Base-by-base conservation (phyloP, 2,329 filamentous ascomycete species). In the Pseudogymnoascus sp. region DNA sequence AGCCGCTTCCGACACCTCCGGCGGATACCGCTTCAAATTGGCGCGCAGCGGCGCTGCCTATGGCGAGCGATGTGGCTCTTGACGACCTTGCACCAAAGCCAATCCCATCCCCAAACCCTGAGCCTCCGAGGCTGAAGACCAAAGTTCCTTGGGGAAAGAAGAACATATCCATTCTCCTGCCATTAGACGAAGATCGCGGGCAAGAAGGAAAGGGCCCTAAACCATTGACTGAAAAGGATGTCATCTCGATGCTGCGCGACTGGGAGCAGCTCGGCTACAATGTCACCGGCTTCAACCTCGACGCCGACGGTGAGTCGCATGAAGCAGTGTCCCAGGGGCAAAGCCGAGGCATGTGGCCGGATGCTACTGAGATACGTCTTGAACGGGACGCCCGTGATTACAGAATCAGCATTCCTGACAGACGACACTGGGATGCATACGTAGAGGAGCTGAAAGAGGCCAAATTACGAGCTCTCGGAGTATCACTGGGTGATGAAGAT, bases 391-490 rank as follows among this genome's bases (percentile, higher is more conserved):
- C 80, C 53, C 75, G 77, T 4, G 74, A 74, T n/a, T 88, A 80
- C 71, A 80, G 79, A 62, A 87, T 95, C 37, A 81, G 82, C 23
- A 80, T 95, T 65, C 89, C 90, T 1, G 69, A 77, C 72, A 61
- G 18, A 28, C 38, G 61, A 71, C 70, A 84, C 69, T 90, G 88
- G 88, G 88, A 91, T 71, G 80, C 86, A 25, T 96, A 97, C 74
- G 89, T 93, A 64, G 84, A 89, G 62, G 88, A 89, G 68, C 79
- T 97, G 37, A 87, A 90, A 68, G 95, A 99, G 77, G 91, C 93
- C 65, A 99, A 97, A 77, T 81, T 99, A 61, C 87, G 92, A 65
- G 93, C 93, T 60, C 82, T 99, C 63, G 95, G 95, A 67, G 95
- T 97, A 11, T 92, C 86, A 16, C 82, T 90, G 65, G 90, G 87